Conservation (phyloP, 2,329 filamentous ascomycete species). For the Exophiala oligosperma region DNA sequence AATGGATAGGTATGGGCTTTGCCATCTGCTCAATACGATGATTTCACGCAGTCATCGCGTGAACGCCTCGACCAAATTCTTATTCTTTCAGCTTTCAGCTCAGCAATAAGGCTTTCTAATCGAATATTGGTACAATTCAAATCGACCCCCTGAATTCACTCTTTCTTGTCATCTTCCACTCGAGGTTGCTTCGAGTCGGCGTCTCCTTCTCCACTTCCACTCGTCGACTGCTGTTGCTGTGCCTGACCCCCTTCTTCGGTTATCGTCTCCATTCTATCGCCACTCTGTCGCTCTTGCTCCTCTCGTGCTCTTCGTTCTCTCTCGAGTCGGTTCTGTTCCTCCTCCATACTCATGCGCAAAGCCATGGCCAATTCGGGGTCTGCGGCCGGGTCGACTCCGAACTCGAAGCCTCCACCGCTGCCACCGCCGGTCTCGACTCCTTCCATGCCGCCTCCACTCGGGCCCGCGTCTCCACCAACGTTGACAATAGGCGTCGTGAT, state of each 20-base stretch:
- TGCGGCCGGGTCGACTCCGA: slow-evolving; percentile 85
- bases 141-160: slow-evolving; percentile 5
- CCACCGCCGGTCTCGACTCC: slow-evolving; percentile 51
- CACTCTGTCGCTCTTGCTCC: slow-evolving; percentile 68
- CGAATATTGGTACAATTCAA: slow-evolving; percentile 3
- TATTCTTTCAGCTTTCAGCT: background rate
- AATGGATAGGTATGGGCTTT: too few relatives aligned
- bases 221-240: slow-evolving; percentile 11
- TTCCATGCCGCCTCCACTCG: slow-evolving; percentile 54
- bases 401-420: slow-evolving; percentile 71
- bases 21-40: too few relatives aligned
- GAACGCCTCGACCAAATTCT: background rate
- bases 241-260: slow-evolving; percentile 72
- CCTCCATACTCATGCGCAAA: slow-evolving; percentile 95
- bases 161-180: slow-evolving; percentile 30
- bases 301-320: slow-evolving; percentile 75
- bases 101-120: background rate
- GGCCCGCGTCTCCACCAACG: slow-evolving; percentile 62
- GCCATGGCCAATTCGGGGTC: slow-evolving; percentile 94
- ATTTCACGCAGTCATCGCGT: too few relatives aligned
- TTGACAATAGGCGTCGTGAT: slow-evolving; percentile 80
- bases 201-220: slow-evolving; percentile 9
- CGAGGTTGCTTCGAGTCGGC: slow-evolving; percentile 27
- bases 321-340: slow-evolving; percentile 92
- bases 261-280: slow-evolving; percentile 66